A percentile compares a stretch with the other conserved stretches of the same genome.
These are phyloP conservation scores for Salix dunnii DNA, from an alignment of 345 rosid species.

Conservation along the genomic window DNA sequence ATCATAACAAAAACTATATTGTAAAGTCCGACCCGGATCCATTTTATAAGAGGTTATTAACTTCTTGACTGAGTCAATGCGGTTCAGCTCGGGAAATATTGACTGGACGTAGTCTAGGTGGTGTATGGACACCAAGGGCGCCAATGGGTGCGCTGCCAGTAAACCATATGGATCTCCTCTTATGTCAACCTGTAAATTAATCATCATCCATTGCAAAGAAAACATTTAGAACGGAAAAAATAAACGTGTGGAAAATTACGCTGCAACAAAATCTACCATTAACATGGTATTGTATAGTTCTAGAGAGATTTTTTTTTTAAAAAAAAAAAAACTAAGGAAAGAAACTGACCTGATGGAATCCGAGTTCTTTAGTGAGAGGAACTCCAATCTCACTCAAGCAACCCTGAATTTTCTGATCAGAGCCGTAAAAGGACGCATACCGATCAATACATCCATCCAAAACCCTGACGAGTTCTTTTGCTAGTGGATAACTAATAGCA, in stretches of 20 bases:
- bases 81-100: constrained; percentile 50
- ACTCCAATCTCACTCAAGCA: constrained; percentile 83
- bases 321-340: neutral
- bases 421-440: constrained; percentile 66
- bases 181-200: constrained; percentile 55
- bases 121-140: constrained; percentile 80
- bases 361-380: constrained; percentile 69
- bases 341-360: constrained; percentile 76
- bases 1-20: constrained; percentile 76
- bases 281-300: neutral
- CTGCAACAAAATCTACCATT: neutral
- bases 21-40: constrained; percentile 71
- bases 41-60: constrained; percentile 39
- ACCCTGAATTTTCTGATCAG: constrained; percentile 78
- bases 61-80: constrained; percentile 47
- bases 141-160: constrained; percentile 82
- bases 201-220: neutral
- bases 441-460: constrained; percentile 84
- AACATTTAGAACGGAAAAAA: neutral
- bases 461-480: constrained; percentile 59
- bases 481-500: constrained; percentile 73
- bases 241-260: no score
- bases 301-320: neutral
- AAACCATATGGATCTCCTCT: constrained; percentile 75
- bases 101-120: constrained; percentile 68